These are phyloP conservation scores for Tulasnella sp. DNA, from an alignment of 768 basidiomycete genomes.

Conservation along the genomic window DNA sequence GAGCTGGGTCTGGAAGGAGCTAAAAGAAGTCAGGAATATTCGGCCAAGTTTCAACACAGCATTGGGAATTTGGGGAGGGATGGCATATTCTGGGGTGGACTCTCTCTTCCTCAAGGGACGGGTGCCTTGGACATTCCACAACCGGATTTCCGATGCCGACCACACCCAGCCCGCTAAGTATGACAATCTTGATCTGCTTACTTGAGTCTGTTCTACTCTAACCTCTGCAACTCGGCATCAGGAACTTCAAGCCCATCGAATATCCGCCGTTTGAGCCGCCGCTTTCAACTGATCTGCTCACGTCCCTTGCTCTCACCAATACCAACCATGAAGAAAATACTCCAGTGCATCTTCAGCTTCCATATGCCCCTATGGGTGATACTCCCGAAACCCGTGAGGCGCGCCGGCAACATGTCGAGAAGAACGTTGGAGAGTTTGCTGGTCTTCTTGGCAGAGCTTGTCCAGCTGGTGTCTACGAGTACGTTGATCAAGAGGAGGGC, in stretches of 20 bases:
- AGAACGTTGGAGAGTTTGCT: conserved; percentile 79
- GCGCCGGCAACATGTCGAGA: conserved; percentile 67
- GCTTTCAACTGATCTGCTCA: conserved; percentile 90
- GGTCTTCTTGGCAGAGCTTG: conserved; percentile 88
- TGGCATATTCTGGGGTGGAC: conserved; percentile 88
- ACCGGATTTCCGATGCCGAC: conserved; percentile 64
- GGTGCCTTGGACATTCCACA: conserved; percentile 90
- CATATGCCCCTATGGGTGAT: conserved; percentile 29
- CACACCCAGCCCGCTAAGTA: conserved; percentile 69
- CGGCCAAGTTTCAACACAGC: conserved; percentile 83
- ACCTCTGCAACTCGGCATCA: conserved; percentile 35
- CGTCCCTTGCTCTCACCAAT: conserved; percentile 83
- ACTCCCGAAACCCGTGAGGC: conserved; percentile 50
- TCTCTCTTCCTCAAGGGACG: conserved; percentile 80
- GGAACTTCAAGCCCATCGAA: conserved; percentile 69
- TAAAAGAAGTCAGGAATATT: conserved; percentile 88
- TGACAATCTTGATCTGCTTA: conserved; percentile 30
- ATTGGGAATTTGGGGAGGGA: conserved; percentile 84
- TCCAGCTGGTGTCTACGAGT: conserved; percentile 97
- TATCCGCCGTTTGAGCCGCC: conserved; percentile 90
- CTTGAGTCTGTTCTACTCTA: neutral
- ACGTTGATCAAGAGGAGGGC: conserved; percentile 67
- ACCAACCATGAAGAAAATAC: conserved; percentile 99
- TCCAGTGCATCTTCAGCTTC: conserved; percentile 83
- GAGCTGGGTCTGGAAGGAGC: conserved; percentile 85